Evolutionary conservation across 306 rosid species (phyloP).

Genomic region (Vachellia pachyceras): DNA sequence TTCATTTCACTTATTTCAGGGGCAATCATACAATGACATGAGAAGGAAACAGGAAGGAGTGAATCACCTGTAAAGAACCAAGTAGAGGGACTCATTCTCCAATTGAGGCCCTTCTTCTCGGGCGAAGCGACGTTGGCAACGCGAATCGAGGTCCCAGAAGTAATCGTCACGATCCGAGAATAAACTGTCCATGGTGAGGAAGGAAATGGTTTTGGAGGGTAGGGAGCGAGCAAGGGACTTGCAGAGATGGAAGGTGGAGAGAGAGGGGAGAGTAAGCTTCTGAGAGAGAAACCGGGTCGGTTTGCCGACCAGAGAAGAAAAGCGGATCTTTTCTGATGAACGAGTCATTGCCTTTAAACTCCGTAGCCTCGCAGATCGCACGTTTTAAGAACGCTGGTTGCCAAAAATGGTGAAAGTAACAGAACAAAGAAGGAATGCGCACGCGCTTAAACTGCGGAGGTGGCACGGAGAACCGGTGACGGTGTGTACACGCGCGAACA

Average conservation of each 20-base stretch:
- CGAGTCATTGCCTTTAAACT: conserved; percentile 58
- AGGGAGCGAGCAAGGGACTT: conserved; percentile 59
- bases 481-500: conserved; percentile 1
- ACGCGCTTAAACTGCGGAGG: neutral
- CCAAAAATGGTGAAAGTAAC: neutral
- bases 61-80: conserved; percentile 76
- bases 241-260: conserved; percentile 70
- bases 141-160: conserved; percentile 57
- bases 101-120: conserved; percentile 48
- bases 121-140: conserved; percentile 61
- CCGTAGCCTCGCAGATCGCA: neutral
- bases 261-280: conserved; percentile 41
- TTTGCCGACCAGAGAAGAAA: conserved; percentile 42
- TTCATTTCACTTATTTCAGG: neutral
- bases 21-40: conserved; percentile 4
- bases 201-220: conserved; percentile 63
- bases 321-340: conserved; percentile 60
- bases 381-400: conserved; percentile 41
- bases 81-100: conserved; percentile 58
- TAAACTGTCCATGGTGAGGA: conserved; percentile 64
- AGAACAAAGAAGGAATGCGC: neutral
- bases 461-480: neutral
- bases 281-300: conserved; percentile 69
- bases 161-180: conserved; percentile 37
- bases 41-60: neutral